Percentiles rank a stretch among this genome's conserved stretches.
phyloP scores from a whole-genome alignment of 495 filamentous ascomycete genomes.

The Penicillium ochrochloron region DNA sequence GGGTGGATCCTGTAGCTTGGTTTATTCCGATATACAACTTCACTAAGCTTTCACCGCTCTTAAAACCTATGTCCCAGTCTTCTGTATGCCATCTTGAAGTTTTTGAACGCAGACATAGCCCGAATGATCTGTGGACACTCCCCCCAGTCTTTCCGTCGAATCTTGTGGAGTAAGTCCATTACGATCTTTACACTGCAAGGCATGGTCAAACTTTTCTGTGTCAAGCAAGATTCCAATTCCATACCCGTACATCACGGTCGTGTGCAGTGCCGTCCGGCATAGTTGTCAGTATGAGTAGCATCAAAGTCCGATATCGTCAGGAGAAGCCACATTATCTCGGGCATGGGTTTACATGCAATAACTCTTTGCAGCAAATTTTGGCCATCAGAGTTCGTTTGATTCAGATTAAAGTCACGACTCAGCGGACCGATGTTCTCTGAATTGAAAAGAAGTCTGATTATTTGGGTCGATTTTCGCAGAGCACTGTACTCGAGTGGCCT shows the following conservation, averaged over 20 bases:
- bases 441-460: not conserved
- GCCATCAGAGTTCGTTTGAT: not conserved
- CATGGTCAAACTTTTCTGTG: not conserved
- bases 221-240: not conserved
- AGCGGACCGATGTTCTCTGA: not conserved
- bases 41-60: not conserved
- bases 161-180: not conserved
- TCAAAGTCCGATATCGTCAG: not conserved
- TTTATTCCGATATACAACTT: not conserved
- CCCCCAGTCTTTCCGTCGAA: not conserved
- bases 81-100: not conserved
- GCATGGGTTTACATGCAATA: not conserved
- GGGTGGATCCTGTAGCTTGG: not conserved
- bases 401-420: not conserved
- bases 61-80: not conserved
- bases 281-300: not conserved
- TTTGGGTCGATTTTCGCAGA: not conserved
- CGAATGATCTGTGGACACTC: not conserved
- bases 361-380: not conserved
- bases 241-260: not conserved
- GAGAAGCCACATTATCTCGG: not conserved
- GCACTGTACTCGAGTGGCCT: constrained; percentile 5
- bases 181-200: not conserved
- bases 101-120: not conserved
- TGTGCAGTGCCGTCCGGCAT: not conserved